Percentiles rank a stretch among this genome's conserved stretches.
These are phyloP conservation scores for Alternaria infectoria DNA, from an alignment of 2,329 filamentous ascomycete genomes.

Conservation along the genomic window DNA sequence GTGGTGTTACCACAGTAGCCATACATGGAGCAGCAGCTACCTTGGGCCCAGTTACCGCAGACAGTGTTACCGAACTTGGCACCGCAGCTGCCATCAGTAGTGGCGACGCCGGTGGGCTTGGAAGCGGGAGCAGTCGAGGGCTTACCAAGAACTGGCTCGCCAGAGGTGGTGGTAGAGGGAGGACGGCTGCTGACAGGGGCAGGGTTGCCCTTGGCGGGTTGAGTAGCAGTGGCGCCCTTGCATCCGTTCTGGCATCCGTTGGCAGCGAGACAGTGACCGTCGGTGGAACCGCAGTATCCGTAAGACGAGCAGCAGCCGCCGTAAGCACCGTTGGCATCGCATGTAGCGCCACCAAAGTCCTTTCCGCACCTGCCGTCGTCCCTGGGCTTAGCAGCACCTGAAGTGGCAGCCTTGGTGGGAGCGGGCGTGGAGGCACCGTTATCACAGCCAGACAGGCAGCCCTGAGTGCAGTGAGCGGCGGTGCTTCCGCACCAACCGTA, in stretches of 20 bases:
- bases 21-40: conserved; percentile 64
- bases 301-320: conserved; percentile 50
- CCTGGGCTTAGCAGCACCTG: conserved; percentile 22
- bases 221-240: conserved; percentile 28
- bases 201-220: conserved; percentile 8
- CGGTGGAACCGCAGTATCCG: conserved; percentile 47
- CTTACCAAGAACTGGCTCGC: conserved; percentile 48
- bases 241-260: conserved; percentile 52
- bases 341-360: conserved; percentile 49
- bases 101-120: conserved; percentile 39
- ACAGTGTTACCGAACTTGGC: conserved; percentile 56
- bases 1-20: conserved; percentile 60
- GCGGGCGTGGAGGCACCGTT: conserved; percentile 17
- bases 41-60: conserved; percentile 60
- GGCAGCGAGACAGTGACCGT: conserved; percentile 45
- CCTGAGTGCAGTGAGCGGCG: conserved; percentile 47
- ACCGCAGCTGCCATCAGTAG: conserved; percentile 63
- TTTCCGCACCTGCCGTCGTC: conserved; percentile 51
- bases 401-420: conserved; percentile 9
- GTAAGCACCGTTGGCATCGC: conserved; percentile 48
- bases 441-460: conserved; percentile 51
- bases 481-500: conserved; percentile 55
- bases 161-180: conserved; percentile 41
- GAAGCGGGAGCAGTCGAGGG: conserved; percentile 25
- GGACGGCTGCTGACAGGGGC: conserved; percentile 31